Conservation (phyloP, 1,284 basidiomycete species). For the Apiotrichum veenhuisii region DNA sequence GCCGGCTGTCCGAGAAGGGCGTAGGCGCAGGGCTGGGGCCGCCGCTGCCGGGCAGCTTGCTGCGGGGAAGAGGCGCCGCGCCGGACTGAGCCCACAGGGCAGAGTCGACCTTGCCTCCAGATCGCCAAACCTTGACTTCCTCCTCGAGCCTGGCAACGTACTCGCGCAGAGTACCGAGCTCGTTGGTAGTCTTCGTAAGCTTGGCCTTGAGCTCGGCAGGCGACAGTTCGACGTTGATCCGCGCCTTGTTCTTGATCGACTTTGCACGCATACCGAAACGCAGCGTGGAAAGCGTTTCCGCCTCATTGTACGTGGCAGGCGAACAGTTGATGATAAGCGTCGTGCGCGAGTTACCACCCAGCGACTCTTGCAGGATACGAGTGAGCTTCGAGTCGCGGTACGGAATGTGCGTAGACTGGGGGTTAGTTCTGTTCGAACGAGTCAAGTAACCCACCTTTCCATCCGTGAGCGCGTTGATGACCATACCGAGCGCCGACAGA, state of each 20-base stretch:
- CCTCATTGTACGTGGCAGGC: constrained; percentile 92
- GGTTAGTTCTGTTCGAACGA: not conserved
- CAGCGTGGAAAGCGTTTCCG: constrained; percentile 94
- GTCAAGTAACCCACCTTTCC: constrained; percentile 63
- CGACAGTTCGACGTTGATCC: constrained; percentile 96
- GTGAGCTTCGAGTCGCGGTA: constrained; percentile 99
- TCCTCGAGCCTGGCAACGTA: constrained; percentile 87
- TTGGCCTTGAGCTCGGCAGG: constrained; percentile 92
- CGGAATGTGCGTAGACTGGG: constrained; percentile 89
- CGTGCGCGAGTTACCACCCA: constrained; percentile 97
- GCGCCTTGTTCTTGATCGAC: constrained; percentile 98
- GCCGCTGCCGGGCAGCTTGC: constrained; percentile 52
- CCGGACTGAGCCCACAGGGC: constrained; percentile 68
- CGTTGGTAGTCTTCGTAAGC: constrained; percentile 82
- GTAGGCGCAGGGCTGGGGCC: constrained; percentile 64
- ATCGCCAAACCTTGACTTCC: constrained; percentile 86
- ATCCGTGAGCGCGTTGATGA: constrained; percentile 98
- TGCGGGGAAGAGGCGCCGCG: constrained; percentile 52
- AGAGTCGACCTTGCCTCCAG: constrained; percentile 81
- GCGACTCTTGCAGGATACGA: constrained; percentile 97
- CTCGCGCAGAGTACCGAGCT: constrained; percentile 76
- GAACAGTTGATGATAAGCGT: constrained; percentile 99
- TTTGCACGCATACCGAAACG: constrained; percentile 99
- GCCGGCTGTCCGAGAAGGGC: constrained; percentile 47
- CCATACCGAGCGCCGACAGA: constrained; percentile 96